Evolutionary conservation across 768 basidiomycete genomes (phyloP).

Genomic region (Fistulinella prunicolor): DNA sequence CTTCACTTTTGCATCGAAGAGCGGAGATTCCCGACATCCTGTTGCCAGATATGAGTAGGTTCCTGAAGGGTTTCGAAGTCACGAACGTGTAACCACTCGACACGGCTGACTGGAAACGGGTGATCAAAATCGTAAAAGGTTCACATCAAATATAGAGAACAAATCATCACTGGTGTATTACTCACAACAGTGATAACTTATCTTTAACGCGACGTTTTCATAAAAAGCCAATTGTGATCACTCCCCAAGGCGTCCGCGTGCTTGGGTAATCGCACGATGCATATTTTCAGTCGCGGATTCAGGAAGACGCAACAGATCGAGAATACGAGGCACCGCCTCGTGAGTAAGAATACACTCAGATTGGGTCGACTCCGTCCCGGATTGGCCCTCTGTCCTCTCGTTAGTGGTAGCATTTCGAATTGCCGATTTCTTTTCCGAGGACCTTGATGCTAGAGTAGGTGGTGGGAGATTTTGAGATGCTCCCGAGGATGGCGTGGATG

Average conservation of each 20-base stretch:
- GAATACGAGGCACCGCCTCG: conserved; percentile 52
- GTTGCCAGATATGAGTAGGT: background rate
- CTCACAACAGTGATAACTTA: conserved; percentile 6
- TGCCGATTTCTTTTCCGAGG: conserved; percentile 9
- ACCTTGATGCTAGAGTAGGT: conserved; percentile 3
- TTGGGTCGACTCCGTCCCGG: conserved; percentile 1
- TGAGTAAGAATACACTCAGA: conserved; percentile 43
- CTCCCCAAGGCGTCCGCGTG: conserved; percentile 29
- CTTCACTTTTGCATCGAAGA: background rate
- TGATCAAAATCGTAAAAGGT: background rate
- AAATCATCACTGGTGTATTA: conserved; percentile 9
- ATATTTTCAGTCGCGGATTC: conserved; percentile 47
- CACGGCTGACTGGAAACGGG: conserved; percentile 3
- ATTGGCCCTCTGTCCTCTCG: conserved; percentile 1
- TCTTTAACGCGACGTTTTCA: background rate
- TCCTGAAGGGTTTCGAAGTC: background rate
- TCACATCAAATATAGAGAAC: conserved; percentile 7
- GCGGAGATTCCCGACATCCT: background rate
- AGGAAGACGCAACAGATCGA: conserved; percentile 45
- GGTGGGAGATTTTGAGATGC: conserved; percentile 8
- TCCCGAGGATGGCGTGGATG: conserved; percentile 22
- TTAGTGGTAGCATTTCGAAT: background rate
- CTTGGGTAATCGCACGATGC: conserved; percentile 65
- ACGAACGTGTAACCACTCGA: conserved; percentile 1
- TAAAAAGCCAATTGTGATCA: conserved; percentile 4